Evolutionary conservation across 768 basidiomycete species (phyloP), one percentile per base, ranked within the genome.

Genomic region (Trametes cinnabarina): DNA sequence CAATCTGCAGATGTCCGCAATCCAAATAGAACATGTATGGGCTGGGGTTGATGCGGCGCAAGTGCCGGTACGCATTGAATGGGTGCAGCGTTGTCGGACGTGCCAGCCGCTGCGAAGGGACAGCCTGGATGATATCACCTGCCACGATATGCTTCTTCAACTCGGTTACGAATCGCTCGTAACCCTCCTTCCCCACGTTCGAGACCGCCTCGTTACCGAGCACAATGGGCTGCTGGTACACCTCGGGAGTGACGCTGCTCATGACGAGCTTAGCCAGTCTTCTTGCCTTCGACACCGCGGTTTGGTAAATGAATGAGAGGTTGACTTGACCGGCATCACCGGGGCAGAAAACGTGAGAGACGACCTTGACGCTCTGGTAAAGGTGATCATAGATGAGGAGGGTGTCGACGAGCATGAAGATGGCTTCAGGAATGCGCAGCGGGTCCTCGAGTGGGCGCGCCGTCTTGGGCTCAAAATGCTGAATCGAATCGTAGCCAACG

Each of bases 21-120:
- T 98, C 92, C 65, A 99, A 72, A 70, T 94, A 99, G 74, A 95
- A 99, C 95, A 97, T 98, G 74, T 99, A 98, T 15, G 97, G 97
- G 53, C 93, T 96, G 1, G 97, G 97, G 66, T 99, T 99, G 60
- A 98, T 83, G 66, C 95, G 88, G 43, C 97, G 87, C 43, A 99
- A 80, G 52, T 92, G 90, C 48, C 97, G 81, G 69, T 98, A 99
- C 7, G 88, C 94, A 75, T 98, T 99, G 80, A 99, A 99, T 1
- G 97, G 96, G 71, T 98, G 94, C 19, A 99, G 77, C 19, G 81
- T 71, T 0, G 97, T 98, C 34, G 90, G 88, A 32, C 93, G 83
- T 14, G 91, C 77, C 28, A 98, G 77, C 26, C 95, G 81, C 71
- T 98, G 97, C 10, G 93, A 95, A 8, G 97, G 97, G 7, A 99